Percentiles rank a stretch among this genome's conserved stretches.
These are phyloP conservation scores for Botrytis sinoallii DNA, from an alignment of 2,329 filamentous ascomycete species.

Conservation along the genomic window DNA sequence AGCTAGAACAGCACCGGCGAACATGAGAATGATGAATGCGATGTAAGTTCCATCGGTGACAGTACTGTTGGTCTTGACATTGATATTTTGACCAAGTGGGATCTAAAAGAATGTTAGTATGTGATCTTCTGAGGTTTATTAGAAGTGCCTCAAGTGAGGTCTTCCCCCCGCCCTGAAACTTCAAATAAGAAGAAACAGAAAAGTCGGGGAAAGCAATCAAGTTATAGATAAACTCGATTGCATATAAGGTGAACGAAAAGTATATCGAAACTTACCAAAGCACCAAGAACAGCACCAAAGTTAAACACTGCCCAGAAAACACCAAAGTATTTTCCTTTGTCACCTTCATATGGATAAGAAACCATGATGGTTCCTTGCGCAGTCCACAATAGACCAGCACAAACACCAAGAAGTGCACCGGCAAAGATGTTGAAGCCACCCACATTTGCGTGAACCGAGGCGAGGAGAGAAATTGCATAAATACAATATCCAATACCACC, in stretches of 20 bases:
- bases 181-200: background rate
- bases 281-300: conserved; percentile 82
- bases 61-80: conserved; percentile 48
- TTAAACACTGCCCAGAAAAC: conserved; percentile 97
- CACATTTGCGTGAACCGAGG: conserved; percentile 64
- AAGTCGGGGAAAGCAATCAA: background rate
- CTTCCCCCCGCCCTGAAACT: background rate
- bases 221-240: too few species aligned
- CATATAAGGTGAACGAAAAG: background rate
- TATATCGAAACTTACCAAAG: conserved; percentile 46
- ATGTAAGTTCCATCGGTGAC: conserved; percentile 82
- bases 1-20: conserved; percentile 65
- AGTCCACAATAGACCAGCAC: conserved; percentile 77
- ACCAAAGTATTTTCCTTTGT: conserved; percentile 85
- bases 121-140: background rate
- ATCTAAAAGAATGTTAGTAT: conserved; percentile 45
- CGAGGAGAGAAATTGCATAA: conserved; percentile 68
- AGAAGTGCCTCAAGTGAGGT: background rate
- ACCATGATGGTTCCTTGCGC: conserved; percentile 87
- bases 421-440: conserved; percentile 74
- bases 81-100: conserved; percentile 69
- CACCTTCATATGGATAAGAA: conserved; percentile 76
- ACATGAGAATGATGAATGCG: conserved; percentile 81
- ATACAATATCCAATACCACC: conserved; percentile 76
- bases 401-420: conserved; percentile 72